phyloP scores from a whole-genome alignment of 352 stramenopile species.

The Phytophthora sojae region DNA sequence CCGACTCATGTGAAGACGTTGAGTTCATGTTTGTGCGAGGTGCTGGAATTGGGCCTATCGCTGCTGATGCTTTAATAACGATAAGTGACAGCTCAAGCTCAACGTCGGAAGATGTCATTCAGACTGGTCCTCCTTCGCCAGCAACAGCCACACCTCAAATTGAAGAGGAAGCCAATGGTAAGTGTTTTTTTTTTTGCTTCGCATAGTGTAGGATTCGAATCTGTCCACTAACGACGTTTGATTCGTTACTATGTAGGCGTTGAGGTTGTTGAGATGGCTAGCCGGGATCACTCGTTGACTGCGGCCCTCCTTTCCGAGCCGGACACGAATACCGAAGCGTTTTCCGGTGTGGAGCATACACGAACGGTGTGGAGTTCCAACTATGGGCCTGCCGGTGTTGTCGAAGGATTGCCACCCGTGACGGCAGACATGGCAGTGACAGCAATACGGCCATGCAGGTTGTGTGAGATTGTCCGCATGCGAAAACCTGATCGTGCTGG shows the following conservation, averaged over 20 bases:
- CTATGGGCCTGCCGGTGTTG: neutral
- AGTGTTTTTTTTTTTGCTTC: neutral
- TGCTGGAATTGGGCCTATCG: constrained; percentile 1
- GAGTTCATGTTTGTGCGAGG: constrained; percentile 18
- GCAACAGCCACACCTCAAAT: neutral
- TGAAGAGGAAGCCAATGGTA: constrained; percentile 2
- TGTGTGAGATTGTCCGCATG: constrained; percentile 40
- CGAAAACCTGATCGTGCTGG: constrained; percentile 24
- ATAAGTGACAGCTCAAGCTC: constrained; percentile 5
- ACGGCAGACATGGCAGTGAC: neutral
- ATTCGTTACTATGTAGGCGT: neutral
- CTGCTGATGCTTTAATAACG: neutral
- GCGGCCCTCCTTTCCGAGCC: neutral
- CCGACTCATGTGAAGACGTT: constrained; percentile 12
- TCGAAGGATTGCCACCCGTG: neutral
- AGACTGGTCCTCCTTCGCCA: neutral
- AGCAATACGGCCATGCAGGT: constrained; percentile 6
- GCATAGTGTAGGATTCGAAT: neutral
- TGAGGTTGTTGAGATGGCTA: neutral
- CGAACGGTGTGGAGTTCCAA: neutral
- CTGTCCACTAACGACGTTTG: neutral
- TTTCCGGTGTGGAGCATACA: neutral
- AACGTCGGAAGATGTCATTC: neutral
- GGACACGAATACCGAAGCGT: neutral
- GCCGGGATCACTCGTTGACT: neutral